Conservation (phyloP, 371 early-diverging fungal genomes). For the Mortierella sp. region DNA sequence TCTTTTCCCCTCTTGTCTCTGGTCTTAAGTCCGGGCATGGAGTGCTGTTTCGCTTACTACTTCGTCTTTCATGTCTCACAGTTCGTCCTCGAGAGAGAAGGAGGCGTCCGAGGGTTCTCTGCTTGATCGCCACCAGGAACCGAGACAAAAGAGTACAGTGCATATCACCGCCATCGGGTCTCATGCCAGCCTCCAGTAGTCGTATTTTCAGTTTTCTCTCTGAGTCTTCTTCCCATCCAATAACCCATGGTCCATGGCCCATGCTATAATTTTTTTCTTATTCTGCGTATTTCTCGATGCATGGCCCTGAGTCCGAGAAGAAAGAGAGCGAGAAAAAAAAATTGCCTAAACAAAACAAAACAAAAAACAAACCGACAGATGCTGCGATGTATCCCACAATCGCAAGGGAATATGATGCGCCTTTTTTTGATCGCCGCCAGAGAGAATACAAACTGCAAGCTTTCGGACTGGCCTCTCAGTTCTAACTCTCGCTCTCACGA, state of each 20-base stretch:
- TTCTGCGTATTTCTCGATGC: background rate
- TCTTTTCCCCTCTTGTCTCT: too few species aligned
- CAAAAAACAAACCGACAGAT: background rate
- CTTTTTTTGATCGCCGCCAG: constrained; percentile 10
- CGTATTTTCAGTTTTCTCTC: too few species aligned
- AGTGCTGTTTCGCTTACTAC: too few species aligned
- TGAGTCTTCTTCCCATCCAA: constrained; percentile 9
- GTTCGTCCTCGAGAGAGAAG: too few species aligned
- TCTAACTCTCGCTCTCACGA: background rate
- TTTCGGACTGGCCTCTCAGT: background rate
- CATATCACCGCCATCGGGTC: too few species aligned
- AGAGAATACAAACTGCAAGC: background rate
- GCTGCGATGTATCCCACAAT: background rate
- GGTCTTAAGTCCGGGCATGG: too few species aligned
- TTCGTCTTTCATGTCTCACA: too few species aligned
- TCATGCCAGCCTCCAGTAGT: too few species aligned
- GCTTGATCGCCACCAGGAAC: too few species aligned
- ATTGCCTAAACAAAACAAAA: constrained; percentile 15
- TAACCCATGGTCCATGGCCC: constrained; percentile 20
- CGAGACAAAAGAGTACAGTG: too few species aligned
- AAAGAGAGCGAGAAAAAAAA: background rate
- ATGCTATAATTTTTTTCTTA: constrained; percentile 2
- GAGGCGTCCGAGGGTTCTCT: too few species aligned
- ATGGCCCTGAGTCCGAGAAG: constrained; percentile 29
- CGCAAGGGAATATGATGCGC: background rate